Evolutionary conservation across 2,329 filamentous ascomycete species (phyloP), one percentile per base, ranked within the genome.

Genomic region (Arthrobotrys pseudoclavata): DNA sequence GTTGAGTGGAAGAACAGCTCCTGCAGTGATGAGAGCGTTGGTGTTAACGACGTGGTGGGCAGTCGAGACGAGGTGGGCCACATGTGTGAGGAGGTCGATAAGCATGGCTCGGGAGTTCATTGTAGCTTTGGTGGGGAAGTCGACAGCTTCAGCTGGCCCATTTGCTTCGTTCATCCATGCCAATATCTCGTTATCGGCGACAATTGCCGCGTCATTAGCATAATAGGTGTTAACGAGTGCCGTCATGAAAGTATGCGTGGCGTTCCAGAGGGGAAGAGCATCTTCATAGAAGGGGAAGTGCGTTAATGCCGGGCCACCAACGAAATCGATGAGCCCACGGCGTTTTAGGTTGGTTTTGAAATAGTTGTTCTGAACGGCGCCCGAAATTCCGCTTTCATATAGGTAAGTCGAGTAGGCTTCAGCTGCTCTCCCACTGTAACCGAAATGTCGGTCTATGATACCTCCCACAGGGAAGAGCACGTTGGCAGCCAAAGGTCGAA

Each of bases 201-300:
- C 62, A 9, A 87, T 77, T 5, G 80, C 81, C 0, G 64, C 60
- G 55, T 84, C 82, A 29, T 79, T 79, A 1, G 71, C 2, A 81
- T 87, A 87, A 81, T 86, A 87, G 0, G 85, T 84, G 45, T 84
- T 80, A n/a, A 87, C 82, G 70, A 86, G 85, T 1, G 82, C 69
- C 9, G 79, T 80, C 79, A 86, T 83, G 80, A 87, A 87, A 0
- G 70, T 66, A 3, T 81, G 80, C 55, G 85, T 85, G 2, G 82
- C 83, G 53, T 81, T 79, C 53, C 83, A 79, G 57, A 87, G 84
- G 0, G 81, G 80, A 4, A 75, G 75, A 0, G 83, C 85, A 72
- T 87, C 85, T 22, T 87, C 83, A 78, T 84, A 84, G 80, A 85
- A 87, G 0, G 86, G 86, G 70, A 86, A 86, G 53, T 81, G 74